Evolutionary conservation across 306 rosid species (phyloP).

Genomic region (Quercus engelmannii): DNA sequence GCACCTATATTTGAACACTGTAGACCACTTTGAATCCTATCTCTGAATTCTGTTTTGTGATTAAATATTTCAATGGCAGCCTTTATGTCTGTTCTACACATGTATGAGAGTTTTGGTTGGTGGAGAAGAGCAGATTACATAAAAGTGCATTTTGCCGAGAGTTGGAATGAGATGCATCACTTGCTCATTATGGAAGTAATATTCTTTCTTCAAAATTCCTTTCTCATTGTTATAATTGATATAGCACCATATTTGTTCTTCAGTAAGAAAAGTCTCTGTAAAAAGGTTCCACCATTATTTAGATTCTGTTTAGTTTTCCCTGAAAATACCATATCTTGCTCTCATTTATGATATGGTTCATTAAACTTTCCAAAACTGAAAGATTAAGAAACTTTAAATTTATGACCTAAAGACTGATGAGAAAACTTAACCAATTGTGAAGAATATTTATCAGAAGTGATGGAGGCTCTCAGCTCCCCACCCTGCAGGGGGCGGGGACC

Average conservation of each 20-base stretch:
- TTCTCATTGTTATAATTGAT: not conserved
- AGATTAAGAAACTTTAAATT: not conserved
- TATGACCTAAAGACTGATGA: not conserved
- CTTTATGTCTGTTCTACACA: constrained; percentile 87
- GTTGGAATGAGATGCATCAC: constrained; percentile 99
- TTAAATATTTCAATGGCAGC: constrained; percentile 45
- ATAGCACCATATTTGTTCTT: not conserved
- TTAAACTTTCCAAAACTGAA: not conserved
- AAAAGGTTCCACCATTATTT: not conserved
- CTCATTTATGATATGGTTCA: not conserved
- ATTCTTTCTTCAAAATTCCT: constrained; percentile 6
- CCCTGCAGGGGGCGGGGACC: no score
- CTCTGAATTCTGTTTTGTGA: constrained; percentile 4
- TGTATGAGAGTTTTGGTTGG: constrained; percentile 99
- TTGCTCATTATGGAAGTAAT: constrained; percentile 97
- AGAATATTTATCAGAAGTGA: not conserved
- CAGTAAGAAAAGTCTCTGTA: not conserved
- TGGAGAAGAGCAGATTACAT: constrained; percentile 96
- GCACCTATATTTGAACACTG: no score
- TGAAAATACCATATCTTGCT: not conserved
- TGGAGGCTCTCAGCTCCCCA: not conserved
- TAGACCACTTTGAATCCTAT: not conserved
- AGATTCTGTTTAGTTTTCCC: not conserved
- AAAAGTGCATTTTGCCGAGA: constrained; percentile 98
- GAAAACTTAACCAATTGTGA: no score